These are phyloP conservation scores for Austroboletus eburneus DNA, from an alignment of 768 basidiomycete genomes.

Conservation along the genomic window DNA sequence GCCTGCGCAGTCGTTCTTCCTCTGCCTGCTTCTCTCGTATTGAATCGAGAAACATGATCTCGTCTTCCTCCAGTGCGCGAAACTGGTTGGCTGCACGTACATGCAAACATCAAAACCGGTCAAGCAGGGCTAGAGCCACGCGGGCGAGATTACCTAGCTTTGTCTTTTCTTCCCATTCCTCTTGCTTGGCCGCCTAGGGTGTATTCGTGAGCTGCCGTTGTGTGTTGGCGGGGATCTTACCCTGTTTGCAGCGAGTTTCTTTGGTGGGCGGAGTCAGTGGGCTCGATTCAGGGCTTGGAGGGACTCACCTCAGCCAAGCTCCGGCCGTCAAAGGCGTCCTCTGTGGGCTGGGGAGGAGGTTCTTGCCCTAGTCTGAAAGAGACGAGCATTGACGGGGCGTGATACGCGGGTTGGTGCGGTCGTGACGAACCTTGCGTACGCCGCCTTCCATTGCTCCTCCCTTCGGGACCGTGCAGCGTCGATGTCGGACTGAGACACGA, in stretches of 20 bases:
- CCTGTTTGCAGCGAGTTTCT: conserved; percentile 91
- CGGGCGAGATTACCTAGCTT: conserved; percentile 50
- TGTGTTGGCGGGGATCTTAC: conserved; percentile 36
- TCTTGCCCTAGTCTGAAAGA: conserved; percentile 70
- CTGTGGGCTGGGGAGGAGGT: conserved; percentile 70
- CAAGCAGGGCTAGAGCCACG: conserved; percentile 1
- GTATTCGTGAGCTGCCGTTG: conserved; percentile 9
- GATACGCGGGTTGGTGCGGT: not conserved
- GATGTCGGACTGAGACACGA: conserved; percentile 75
- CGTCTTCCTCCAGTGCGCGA: conserved; percentile 85
- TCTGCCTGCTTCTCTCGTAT: conserved; percentile 70
- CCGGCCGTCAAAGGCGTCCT: conserved; percentile 78
- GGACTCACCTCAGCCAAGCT: conserved; percentile 81
- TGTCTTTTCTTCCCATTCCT: conserved; percentile 90
- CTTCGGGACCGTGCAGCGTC: conserved; percentile 65
- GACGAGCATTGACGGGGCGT: conserved; percentile 5
- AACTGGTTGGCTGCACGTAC: conserved; percentile 75
- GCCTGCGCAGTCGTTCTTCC: conserved; percentile 71
- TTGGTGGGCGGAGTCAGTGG: conserved; percentile 8
- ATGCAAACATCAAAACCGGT: conserved; percentile 7
- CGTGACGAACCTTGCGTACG: conserved; percentile 72
- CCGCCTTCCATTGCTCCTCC: conserved; percentile 88
- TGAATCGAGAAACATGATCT: conserved; percentile 84
- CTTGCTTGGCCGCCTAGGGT: conserved; percentile 76
- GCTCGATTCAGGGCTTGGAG: conserved; percentile 3